Base-by-base conservation (phyloP, 2,329 filamentous ascomycete genomes). In the Paraphaeosphaeria minitans region DNA sequence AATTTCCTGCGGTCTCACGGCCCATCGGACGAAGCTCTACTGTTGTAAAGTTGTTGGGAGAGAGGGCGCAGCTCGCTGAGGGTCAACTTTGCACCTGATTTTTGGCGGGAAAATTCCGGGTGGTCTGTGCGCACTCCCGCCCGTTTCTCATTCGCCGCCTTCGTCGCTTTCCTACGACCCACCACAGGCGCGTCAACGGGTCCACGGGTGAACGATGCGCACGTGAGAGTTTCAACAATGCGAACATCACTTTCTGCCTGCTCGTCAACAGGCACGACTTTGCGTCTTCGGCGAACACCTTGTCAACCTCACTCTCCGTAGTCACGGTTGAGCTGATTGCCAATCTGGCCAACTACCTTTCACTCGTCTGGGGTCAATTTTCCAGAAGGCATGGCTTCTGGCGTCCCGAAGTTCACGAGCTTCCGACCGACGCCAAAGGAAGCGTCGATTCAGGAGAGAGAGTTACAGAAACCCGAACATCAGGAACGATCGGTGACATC, bases 391-490 rank as follows among this genome's bases (percentile, higher is more conserved):
- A 76, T 74, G 71, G 62, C 61, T 50, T 59, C 71, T 7, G 66
- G 67, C 42, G 81, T 90, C 22, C 90, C 91, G 10, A 92, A 88
- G 67, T 93, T 94, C 70, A 82, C 86, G 21, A 93, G 90, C 62
- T 94, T 93, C 79, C 88, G 84, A 65, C 85, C 84, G 60, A 84
- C 82, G 59, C 64, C 69, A 12, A 73, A 50, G 48, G 54, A 56
- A 29, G 57, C 58, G 50, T 64, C 61, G 61, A 62, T 58, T 52
- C 63, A 48, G 12, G 43, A 50, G 22, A 43, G 46, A 41, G 46
- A 48, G 14, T 10, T 16, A 27, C 21, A 42, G 31, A n/a, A n/a
- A 22, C 51, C 51, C 21, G 53, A 53, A 14, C 49, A 51, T 16
- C 41, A 13, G 1, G 52, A 46, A 21, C 31, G 19, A 27, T 24